Evolutionary conservation across 768 basidiomycete species (phyloP), one percentile per base, ranked within the genome.

Genomic region (Leccinum longicurvipes): DNA sequence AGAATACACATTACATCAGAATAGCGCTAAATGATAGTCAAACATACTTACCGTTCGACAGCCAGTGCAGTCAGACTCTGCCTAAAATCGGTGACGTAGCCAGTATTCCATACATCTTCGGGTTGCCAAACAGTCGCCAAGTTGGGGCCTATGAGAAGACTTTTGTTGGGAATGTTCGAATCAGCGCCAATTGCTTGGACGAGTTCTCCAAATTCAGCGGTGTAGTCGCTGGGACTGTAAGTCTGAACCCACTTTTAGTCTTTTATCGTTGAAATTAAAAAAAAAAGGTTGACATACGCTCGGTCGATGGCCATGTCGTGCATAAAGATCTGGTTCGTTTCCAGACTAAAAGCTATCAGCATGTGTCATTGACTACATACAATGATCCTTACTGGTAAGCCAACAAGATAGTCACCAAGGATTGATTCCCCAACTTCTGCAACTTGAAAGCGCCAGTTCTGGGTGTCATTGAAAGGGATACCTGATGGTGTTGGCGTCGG

Each of bases 241-340:
- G 57, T n/a, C 63, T 63, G n/a, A 36, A 7, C 21, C 15, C 8
- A 4, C 17, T 21, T 10, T 67, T 8, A 50, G 41, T n/a, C 23
- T n/a, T 7, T 17, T 15, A 15, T 23, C 9, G 12, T 21, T 12
- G 10, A 8, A n/a, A 19, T 4, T 17, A 14, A 12, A 23, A 5
- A 14, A 12, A 23, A 5, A 25, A n/a, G 19, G 11, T 29, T 23
- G 14, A 45, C 53, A 11, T 36, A 64, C 62, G 1, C 51, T 54
- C 0, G 64, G 53, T 19, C 77, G 70, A 45, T 74, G 74, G 12
- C 71, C 67, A 58, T 77, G 76, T 32, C 72, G 74, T 10, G 76
- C 71, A 60, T 86, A 92, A 59, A 90, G 79, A 74, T 93, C 89
- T 15, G 89, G 89, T 70, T 91, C 89, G 65, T 91, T 90, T 3